phyloP scores from a whole-genome alignment of 306 rosid species.

The Glycine soja region DNA sequence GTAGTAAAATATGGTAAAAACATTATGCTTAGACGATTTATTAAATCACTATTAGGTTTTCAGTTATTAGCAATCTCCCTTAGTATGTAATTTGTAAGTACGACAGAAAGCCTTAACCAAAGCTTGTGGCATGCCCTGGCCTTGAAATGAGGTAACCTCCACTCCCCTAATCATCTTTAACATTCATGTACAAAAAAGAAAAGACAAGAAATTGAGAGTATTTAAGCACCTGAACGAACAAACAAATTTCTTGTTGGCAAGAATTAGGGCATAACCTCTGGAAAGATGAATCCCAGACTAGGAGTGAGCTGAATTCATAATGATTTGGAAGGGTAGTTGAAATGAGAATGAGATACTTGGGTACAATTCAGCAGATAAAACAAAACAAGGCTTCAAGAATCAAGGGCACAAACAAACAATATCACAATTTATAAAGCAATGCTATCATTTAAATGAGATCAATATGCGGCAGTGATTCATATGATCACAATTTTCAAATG shows the following conservation, averaged over 20 bases:
- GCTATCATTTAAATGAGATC: neutral
- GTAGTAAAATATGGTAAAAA: neutral
- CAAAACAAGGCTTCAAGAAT: neutral
- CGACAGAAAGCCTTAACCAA: neutral
- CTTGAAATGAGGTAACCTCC: neutral
- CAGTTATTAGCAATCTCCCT: neutral
- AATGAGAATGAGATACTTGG: neutral
- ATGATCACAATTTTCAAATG: too few species aligned
- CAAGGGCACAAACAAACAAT: neutral
- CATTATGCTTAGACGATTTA: neutral
- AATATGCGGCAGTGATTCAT: too few species aligned
- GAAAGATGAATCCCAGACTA: neutral
- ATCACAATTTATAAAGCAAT: neutral
- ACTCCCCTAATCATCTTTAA: constrained; percentile 3
- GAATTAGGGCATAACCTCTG: neutral
- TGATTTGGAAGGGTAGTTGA: neutral
- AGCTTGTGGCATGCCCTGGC: neutral
- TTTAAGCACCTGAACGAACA: too few species aligned
- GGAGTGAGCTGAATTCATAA: neutral
- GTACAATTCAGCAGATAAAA: neutral
- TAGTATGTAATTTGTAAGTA: neutral
- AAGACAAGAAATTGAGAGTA: too few species aligned
- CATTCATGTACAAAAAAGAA: too few species aligned
- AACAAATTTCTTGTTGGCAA: neutral
- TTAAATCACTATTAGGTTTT: neutral